Base-by-base conservation (phyloP, 1,284 basidiomycete genomes). In the Pascua sp. region DNA sequence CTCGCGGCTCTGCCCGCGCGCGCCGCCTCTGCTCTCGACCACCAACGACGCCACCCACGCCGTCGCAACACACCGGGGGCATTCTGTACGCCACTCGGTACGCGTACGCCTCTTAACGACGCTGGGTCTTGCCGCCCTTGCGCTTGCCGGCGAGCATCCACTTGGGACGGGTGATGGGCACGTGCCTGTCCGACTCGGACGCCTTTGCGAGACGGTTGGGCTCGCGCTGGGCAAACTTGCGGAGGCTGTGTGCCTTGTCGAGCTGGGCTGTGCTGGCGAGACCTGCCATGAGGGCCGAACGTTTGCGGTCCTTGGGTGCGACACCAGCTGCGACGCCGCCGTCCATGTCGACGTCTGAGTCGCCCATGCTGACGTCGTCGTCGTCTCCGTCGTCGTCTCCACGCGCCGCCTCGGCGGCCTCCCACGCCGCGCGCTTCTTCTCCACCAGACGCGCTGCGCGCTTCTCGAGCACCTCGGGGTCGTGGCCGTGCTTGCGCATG, bases 151-250 rank as follows among this genome's bases (percentile, higher is more conserved):
- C 79, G 75, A 89, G 91, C 69, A 95, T 71, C 72, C 71, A 75
- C 59, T 78, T 78, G 36, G 79, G 79, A 60, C 76, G 73, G 18
- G 77, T 78, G 56, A 72, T 71, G 18, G 67, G 62, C 11, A 72
- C 67, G 63, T 73, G 76, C 53, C 91, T 86, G 80, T 97, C 93
- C 56, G 84, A 82, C 81, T 97, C 93, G 62, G 89, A 90, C 45
- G 91, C 92, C 73, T 88, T 90, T 32, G 91, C 93, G 45, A 87
- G 81, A 81, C 86, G 85, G 75, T 94, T 93, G 60, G 90, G 88
- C 61, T 83, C 84, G 65, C 93, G 82, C 75, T 94, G 90, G 13
- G 87, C 87, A 59, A 94, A 83, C 68, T 90, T 88, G 61, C 90
- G 87, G 53, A 96, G 80, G 71, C 86, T 85, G 75, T 84, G 80